Base-by-base conservation (phyloP, 2,329 filamentous ascomycete genomes). In the Polytolypa hystricis region DNA sequence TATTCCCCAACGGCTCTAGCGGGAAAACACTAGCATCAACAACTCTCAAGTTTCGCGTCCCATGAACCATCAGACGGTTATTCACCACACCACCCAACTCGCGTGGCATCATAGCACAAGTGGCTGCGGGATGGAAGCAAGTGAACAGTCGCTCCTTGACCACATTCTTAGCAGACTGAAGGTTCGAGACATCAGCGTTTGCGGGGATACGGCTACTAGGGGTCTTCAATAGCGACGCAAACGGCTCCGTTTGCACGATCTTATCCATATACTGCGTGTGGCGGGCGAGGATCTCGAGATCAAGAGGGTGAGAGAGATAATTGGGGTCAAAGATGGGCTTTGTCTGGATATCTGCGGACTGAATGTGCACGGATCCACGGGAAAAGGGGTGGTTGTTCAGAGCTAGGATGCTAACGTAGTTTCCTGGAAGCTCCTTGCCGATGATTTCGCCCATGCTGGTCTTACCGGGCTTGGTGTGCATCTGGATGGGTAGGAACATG, bases 71-170 rank as follows among this genome's bases (percentile, higher is more conserved):
- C 28, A 59, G 28, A 3, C 42, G 48, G 3, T 46, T 39, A 33
- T 57, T 45, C 2, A 59, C 54, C 9, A 62, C 59, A 10, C 58
- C 55, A 17, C 55, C 54, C 14, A 48, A 26, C 4, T 52, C 46
- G 26, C 49, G 46, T 5, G 55, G 55, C 35, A 57, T 35, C 53
- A 59, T 59, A 4, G 54, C 47, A 18, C 48, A 42, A 2, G 54
- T 57, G 21, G 52, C 50, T 12, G 51, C 45, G 3, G 47, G 44
- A 37, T 60, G 56, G 39, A 46, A 55, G 31, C 54, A 51, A 2
- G 55, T 49, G 8, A 47, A 44, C 33, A 47, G 48, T 50, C n/a
- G n/a, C n/a, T 12, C 10, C 20, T 7, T 12, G 44, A 19, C 11
- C 20, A 32, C 30, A 32, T 17, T 32, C 14, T 15, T 30, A 19